Evolutionary conservation across 192 early-diverging fungal species (phyloP), one percentile per base, ranked within the genome.

Genomic region (Dissophora globulifera): DNA sequence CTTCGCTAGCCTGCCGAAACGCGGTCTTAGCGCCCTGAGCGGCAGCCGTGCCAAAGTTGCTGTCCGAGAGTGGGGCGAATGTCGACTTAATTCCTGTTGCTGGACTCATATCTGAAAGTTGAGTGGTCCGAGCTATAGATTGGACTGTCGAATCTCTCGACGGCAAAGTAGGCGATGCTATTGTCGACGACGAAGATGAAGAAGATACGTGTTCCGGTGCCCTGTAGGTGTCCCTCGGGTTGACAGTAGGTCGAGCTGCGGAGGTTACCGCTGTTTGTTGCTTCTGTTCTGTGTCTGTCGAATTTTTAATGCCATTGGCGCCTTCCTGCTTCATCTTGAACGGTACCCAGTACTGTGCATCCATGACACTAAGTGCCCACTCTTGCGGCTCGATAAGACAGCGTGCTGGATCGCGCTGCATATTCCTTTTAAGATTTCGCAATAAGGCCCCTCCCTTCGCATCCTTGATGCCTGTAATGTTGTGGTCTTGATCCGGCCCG

Each of bases 1-100:
- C 72, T 29, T 76, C 72, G 16, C 72, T 76, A 9, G 72, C 72
- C 13, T 76, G 72, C 0, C 72, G 57, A 1, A 76, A 27, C 0
- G 72, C 72, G 0, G 63, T 62, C 46, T 76, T 76, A 7, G 72
- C 72, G 6, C 72, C 72, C 20, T 76, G 72, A 8, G 62, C 47
- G 19, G 69, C 63, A 0, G 64, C 58, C n/a, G 38, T 30, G 2
- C 62, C 62, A 4, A 67, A 19, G 33, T 31, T 62, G 27, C 51
- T 50, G 13, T 75, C 69, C 10, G 58, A 61, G 3, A 62, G 7
- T 17, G 67, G 67, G n/a, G 59, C 30, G 2, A 62, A 19, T 7
- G 59, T 15, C 3, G 48, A 51, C 5, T 41, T 41, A 15, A 50
- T 41, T n/a, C 33, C 46, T 50, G 59, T 12, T 6, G 35, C 22